Evolutionary conservation across 1,284 basidiomycete genomes (phyloP), one percentile per base, ranked within the genome.

Genomic region (Puccinia hordei): DNA sequence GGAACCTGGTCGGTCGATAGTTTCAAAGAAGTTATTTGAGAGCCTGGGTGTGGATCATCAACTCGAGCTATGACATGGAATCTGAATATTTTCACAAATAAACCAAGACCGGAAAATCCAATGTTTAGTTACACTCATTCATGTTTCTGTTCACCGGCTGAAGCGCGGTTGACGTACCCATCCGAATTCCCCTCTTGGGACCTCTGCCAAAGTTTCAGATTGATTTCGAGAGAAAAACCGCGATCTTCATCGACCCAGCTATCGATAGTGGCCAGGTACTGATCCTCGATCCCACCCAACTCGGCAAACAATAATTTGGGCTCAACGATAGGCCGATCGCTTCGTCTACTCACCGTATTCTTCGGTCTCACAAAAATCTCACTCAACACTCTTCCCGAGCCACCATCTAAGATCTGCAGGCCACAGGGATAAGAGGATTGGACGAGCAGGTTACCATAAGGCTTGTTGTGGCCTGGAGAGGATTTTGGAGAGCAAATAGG

Each of bases 381-480:
- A 71, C 91, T 91, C 0, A 94, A 84, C 2, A 95, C 89, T 72
- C 89, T 89, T 44, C 92, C 92, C 10, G 90, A 89, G 17, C 88
- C 86, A 0, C 92, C 91, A 46, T 94, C 92, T 87, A 93, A 95
- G 61, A 93, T 91, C 87, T 99, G 97, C 61, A 99, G 87, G 17
- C 94, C 94, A 6, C 95, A 96, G 0, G 95, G 92, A 85, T 99
- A 95, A 0, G 95, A 96, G 0, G 96, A 94, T 0, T 94, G 92
- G 22, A 99, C 89, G 80, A 98, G 89, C 76, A 97, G 86, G 0
- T 92, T 90, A n/a, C 90, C 90, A 10, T 92, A 81, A 17, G 81
- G 73, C 65, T 59, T 82, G 90, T 13, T 87, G 86, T 5, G 88
- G 3, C 35, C 41, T 30, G 61, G 53, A 59, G 51, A 57, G 30